A percentile compares a stretch with the other conserved stretches of the same genome.
Conservation (phyloP, 2,329 filamentous ascomycete genomes). For the Talaromyces pinophilus region DNA sequence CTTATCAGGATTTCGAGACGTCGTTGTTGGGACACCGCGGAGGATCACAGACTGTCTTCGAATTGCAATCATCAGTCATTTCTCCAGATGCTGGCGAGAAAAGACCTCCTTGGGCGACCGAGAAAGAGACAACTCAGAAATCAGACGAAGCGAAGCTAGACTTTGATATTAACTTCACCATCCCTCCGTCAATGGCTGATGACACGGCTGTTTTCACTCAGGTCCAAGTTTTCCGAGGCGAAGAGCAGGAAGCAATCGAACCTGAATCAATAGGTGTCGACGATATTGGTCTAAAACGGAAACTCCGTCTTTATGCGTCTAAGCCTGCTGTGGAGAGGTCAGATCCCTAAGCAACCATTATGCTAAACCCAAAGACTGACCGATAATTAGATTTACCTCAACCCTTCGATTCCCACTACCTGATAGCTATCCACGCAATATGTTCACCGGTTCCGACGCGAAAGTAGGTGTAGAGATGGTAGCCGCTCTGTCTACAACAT, state of each 20-base stretch:
- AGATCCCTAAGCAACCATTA: too few species aligned
- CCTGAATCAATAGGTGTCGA: conserved; percentile 23
- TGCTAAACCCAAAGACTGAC: not conserved
- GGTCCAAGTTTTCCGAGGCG: conserved; percentile 37
- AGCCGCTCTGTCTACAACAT: conserved; percentile 70
- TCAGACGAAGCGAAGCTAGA: conserved; percentile 29
- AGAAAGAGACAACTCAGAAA: conserved; percentile 13
- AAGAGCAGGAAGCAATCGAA: conserved; percentile 23
- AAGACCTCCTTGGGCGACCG: conserved; percentile 20
- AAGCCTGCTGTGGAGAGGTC: conserved; percentile 40
- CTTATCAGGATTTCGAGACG: conserved; percentile 40
- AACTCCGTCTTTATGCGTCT: conserved; percentile 36
- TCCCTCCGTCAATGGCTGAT: conserved; percentile 30
- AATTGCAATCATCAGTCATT: conserved; percentile 67
- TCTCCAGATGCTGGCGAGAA: conserved; percentile 25
- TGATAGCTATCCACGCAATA: conserved; percentile 75
- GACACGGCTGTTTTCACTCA: conserved; percentile 40
- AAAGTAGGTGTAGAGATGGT: conserved; percentile 49
- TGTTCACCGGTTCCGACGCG: conserved; percentile 59
- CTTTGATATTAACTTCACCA: conserved; percentile 45
- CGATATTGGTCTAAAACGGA: conserved; percentile 34
- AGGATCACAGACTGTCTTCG: conserved; percentile 77
- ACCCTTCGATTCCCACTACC: conserved; percentile 71
- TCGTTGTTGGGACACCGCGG: conserved; percentile 55
- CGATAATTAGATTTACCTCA: conserved; percentile 36